Base-by-base conservation (phyloP, 108 stramenopile genomes). In the Asterionellopsis glacialis region DNA sequence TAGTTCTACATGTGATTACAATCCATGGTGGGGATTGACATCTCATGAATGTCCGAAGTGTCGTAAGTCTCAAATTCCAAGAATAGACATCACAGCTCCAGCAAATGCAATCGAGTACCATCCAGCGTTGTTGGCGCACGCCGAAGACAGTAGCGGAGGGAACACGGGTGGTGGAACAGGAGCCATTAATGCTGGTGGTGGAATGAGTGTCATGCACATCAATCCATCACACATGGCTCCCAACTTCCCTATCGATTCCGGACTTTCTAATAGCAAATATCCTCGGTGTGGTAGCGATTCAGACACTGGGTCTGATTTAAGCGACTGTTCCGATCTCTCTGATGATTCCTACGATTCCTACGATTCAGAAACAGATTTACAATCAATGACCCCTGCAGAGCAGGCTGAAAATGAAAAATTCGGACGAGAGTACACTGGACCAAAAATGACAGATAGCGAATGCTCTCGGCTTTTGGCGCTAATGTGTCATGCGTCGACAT, bases 81-180 rank as follows among this genome's bases (percentile, higher is more conserved):
- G 88, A 33, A 64, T 96, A 14, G 92, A 96, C 69, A 96, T 96
- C 18, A 69, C 82, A 26, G 68, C 83, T 25, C 83, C 86, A 15
- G 78, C 82, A 11, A 96, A 96, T 73, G 63, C 73, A 10, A 90
- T 94, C 53, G 88, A 94, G 45, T 92, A 92, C 58, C 91, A 95
- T 65, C 92, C 91, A n/a, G 91, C 92, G 7, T 63, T 94, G 27
- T 60, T 92, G 51, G 90, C 88, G 16, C 87, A 91, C 55, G 74
- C 68, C 7, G 85, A 90, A 22, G 85, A 83, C 11, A 63, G 65
- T 18, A 57, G 68, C 54, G 70, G 61, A 42, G 79, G 64, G 24
- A 63, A 50, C 12, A 21, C 47, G 14, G 14, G 43, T 48, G 47
- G 47, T 19, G 21, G 19, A 21, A 5, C 6, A 7, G 64, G 45